Conservation (phyloP, 2,329 filamentous ascomycete species). For the Colletotrichum orchidophilum region DNA sequence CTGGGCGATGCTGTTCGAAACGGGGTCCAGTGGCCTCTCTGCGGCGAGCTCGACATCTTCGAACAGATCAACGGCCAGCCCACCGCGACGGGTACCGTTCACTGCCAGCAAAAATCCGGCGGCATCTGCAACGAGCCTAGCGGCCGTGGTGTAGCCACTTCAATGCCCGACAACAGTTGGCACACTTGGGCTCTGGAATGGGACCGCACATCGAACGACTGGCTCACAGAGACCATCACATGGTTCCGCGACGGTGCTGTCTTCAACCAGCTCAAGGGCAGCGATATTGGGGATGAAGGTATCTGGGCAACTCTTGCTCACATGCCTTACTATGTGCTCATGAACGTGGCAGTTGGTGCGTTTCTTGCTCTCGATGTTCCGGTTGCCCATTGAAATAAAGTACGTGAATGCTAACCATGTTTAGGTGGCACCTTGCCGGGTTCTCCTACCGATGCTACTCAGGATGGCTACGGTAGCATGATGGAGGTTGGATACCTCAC, state of each 20-base stretch:
- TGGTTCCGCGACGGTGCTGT: conserved; percentile 58
- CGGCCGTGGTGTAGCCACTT: conserved; percentile 49
- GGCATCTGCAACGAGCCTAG: conserved; percentile 62
- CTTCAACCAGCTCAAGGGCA: conserved; percentile 55
- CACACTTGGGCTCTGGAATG: conserved; percentile 61
- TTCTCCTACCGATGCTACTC: conserved; percentile 55
- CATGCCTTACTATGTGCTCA: conserved; percentile 59
- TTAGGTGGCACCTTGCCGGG: conserved; percentile 47
- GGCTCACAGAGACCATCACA: conserved; percentile 58
- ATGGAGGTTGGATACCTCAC: conserved; percentile 64
- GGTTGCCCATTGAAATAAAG: background rate
- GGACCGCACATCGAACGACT: conserved; percentile 57
- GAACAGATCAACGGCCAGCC: conserved; percentile 62
- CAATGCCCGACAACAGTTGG: conserved; percentile 52
- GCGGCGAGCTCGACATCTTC: conserved; percentile 67
- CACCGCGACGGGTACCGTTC: conserved; percentile 58
- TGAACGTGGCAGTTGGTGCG: conserved; percentile 66
- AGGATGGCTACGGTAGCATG: conserved; percentile 55
- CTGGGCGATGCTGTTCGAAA: conserved; percentile 59
- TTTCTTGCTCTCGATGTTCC: conserved; percentile 26
- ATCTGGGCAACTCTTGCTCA: conserved; percentile 62
- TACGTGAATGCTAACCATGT: background rate
- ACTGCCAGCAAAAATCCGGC: conserved; percentile 56
- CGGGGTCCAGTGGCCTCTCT: conserved; percentile 59
- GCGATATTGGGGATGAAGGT: conserved; percentile 52